These are phyloP conservation scores for Aspergillus udagawae DNA, from an alignment of 2,329 filamentous ascomycete genomes.

Conservation along the genomic window DNA sequence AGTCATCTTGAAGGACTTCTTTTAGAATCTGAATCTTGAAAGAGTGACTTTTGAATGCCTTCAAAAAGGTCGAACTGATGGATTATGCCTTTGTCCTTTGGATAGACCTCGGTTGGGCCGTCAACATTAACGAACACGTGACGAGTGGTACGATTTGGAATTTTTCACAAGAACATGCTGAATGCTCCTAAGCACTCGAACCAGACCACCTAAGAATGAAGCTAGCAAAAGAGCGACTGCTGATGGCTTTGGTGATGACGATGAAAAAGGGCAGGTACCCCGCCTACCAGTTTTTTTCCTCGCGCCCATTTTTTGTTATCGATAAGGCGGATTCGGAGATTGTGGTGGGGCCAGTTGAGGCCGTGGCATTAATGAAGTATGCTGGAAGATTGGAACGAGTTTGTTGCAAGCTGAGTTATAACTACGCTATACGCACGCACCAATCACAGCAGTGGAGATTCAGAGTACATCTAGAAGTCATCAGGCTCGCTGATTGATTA, in stretches of 20 bases:
- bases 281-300: not conserved
- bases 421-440: not conserved
- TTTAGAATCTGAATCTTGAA: not conserved
- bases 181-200: not conserved
- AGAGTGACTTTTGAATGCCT: not conserved
- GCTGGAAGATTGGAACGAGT: no score
- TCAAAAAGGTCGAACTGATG: not conserved
- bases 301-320: not conserved
- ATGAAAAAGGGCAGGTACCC: not conserved
- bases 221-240: not conserved
- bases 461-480: not conserved
- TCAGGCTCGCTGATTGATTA: no score
- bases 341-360: not conserved
- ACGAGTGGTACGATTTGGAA: not conserved
- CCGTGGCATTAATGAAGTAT: not conserved
- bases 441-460: not conserved
- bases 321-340: not conserved
- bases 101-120: not conserved
- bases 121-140: not conserved
- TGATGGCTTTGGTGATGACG: not conserved
- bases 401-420: not conserved
- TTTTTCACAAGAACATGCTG: not conserved
- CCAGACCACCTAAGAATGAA: not conserved
- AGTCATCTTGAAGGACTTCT: constrained; percentile 16
- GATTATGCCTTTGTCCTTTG: not conserved